These are phyloP conservation scores for Microglena sp. DNA, from an alignment of 139 green algal genomes.

Conservation along the genomic window DNA sequence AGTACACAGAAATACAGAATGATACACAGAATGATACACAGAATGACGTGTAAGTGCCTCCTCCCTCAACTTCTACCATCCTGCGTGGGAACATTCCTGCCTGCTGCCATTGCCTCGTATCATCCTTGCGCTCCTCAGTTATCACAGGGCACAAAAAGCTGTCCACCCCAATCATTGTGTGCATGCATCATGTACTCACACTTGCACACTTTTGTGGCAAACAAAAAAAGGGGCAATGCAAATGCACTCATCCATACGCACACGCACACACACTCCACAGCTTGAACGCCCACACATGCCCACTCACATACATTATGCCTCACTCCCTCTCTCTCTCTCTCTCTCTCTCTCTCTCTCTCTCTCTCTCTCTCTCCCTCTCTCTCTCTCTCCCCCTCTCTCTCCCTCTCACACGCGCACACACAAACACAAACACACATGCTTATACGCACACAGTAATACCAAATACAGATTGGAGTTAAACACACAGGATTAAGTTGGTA, in stretches of 20 bases:
- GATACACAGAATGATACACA: no score
- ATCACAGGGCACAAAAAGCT: background rate
- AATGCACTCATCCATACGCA: background rate
- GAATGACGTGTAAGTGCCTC: no score
- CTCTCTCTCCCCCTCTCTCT: no score
- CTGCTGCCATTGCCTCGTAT: background rate
- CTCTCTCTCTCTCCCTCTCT: no score
- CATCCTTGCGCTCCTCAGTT: background rate
- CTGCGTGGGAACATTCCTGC: background rate
- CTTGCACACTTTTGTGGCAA: background rate
- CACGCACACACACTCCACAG: background rate
- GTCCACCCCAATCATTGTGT: background rate
- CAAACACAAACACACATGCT: no score
- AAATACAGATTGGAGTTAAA: no score
- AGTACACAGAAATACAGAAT: no score
- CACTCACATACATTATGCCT: background rate
- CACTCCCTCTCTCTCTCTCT: no score
- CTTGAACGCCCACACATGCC: background rate
- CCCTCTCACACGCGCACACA: no score
- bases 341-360: no score
- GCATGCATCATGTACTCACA: background rate
- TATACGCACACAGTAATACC: no score
- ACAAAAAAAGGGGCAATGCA: background rate
- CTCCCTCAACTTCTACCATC: background rate
- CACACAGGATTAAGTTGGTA: no score